Evolutionary conservation across 371 early-diverging fungal genomes (phyloP), one percentile per base, ranked within the genome.

Genomic region (Mucor piriformis): DNA sequence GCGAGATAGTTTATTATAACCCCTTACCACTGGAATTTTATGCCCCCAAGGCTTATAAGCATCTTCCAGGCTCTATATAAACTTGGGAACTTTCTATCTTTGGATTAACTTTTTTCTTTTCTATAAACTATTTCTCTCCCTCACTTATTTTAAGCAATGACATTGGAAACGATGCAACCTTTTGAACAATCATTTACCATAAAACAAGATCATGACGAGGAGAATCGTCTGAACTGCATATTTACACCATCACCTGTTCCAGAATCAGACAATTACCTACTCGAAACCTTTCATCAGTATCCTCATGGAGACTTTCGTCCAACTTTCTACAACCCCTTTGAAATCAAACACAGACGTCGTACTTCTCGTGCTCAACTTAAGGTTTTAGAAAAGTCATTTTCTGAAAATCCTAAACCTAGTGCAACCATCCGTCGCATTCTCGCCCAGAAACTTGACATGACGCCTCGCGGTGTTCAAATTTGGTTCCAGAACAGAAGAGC

Each of bases 401-500:
- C 62, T 51, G 82, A 81, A 21, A 86, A 88, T 37, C 78, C 88
- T 35, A 89, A 88, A 66, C 92, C 92, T 4, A 85, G 82, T 60
- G 84, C 90, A 13, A 80, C 79, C 24, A 73, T 83, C 18, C 86
- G 89, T 32, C 74, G 83, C 34, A 67, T 69, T 20, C 86, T 97
- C 20, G 92, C 93, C 1, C 79, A 75, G 38, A 79, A 82, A 55
- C 78, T 97, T 12, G 77, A 86, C 54, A 96, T 96, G 96, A 91
- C 93, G 33, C 87, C 89, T 15, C 83, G 96, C 47, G 88, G 89
- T 54, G 92, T 98, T 40, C 96, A 98, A 72, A 92, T 97, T 55
- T 97, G 99, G 99, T 98, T 98, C 76, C 99, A 98, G 73, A 98
- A 98, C 80, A 85, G 95, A 56, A 84, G 99, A 53, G 96, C 96